Evolutionary conservation across 768 basidiomycete species (phyloP), one percentile per base, ranked within the genome.

Genomic region (Termitomyces sp.): DNA sequence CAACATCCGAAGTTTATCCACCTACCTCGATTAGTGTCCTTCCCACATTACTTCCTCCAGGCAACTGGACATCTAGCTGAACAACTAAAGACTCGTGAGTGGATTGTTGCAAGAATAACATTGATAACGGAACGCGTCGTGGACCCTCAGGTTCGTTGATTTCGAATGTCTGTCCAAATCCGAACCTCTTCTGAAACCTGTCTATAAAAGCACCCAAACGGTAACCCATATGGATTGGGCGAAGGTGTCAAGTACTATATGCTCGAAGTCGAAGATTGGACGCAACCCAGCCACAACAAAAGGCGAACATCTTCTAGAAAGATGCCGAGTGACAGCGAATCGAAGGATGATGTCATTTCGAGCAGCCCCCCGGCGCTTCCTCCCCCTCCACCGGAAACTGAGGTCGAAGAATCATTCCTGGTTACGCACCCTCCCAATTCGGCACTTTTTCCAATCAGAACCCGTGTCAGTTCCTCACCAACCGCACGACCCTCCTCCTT

Each of bases 11-110:
- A 55, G 62, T 70, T 75, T 71, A 64, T 67, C 73, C 63, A 62
- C 14, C 32, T 44, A 53, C 56, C 44, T 54, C 7, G 3, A 40
- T 54, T 69, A 94, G 94, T 98, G 9, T 94, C 91, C 11, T 96
- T 95, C 73, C 97, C 97, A 49, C 96, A 98, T 72, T 95, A 98
- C 72, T 99, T 99, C 76, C 81, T 99, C 36, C 85, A 92, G 68
- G 90, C 92, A 5, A 90, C 87, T 1, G 90, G 87, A 1, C 86
- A 88, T 63, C 78, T 98, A 47, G 90, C 86, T 22, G 94, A 97
- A 65, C 92, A 94, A 68, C 76, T 97, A 59, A 91, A 90, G 74
- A 86, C 85, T 14, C 79, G 94, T 35, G 96, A 98, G 73, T 98
- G 92, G 93, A 92, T 95, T 64, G 93, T 96, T 22, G 94, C 93